phyloP scores from a whole-genome alignment of 169 alveolate genomes.

The Plasmodium falciparum region DNA sequence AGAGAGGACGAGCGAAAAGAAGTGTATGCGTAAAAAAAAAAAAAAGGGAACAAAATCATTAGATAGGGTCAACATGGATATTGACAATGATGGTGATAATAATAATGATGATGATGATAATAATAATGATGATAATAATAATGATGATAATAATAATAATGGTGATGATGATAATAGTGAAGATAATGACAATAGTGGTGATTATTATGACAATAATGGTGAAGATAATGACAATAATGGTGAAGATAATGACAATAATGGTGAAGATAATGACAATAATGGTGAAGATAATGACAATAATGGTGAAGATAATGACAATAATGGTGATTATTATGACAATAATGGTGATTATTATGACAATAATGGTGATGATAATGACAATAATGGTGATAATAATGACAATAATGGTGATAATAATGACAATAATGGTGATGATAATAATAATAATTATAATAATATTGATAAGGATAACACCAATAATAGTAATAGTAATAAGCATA shows the following conservation, averaged over 20 bases:
- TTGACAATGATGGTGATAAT: background rate
- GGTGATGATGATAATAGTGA: background rate
- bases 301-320: background rate
- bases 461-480: too few relatives aligned
- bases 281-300: background rate
- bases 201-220: background rate
- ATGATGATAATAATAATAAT: background rate
- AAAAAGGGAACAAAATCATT: background rate
- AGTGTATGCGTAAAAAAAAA: background rate
- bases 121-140: background rate
- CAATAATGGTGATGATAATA: background rate
- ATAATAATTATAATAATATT: too few relatives aligned
- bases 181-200: background rate
- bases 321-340: background rate
- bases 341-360: background rate
- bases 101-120: background rate
- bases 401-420: background rate
- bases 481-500: too few relatives aligned
- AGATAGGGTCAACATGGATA: background rate
- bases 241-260: background rate
- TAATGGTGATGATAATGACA: background rate
- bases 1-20: background rate
- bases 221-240: background rate
- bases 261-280: background rate
- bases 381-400: background rate